Evolutionary conservation across 805 yeast genomes (phyloP).

Genomic region (Candida taoyuanica): DNA sequence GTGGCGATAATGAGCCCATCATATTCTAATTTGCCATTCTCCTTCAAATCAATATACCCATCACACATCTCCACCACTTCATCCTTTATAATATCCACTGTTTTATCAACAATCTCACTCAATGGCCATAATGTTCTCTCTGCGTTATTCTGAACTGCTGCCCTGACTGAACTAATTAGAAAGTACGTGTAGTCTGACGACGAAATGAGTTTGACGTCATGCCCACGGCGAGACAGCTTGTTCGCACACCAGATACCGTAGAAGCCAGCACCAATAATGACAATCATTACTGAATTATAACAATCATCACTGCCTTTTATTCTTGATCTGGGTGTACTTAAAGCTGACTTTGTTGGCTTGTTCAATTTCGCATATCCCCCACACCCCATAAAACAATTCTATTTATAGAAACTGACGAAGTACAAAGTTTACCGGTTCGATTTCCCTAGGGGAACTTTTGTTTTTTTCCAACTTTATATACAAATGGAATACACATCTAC

Average conservation of each 20-base stretch:
- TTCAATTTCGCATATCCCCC: too few species aligned
- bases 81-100: constrained; percentile 23
- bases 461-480: background rate
- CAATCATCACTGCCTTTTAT: too few species aligned
- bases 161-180: constrained; percentile 17
- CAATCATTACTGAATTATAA: too few species aligned
- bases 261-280: constrained; percentile 26
- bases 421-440: too few species aligned
- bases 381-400: too few species aligned
- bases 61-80: constrained; percentile 20
- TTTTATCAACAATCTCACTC: constrained; percentile 16
- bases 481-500: constrained; percentile 1
- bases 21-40: constrained; percentile 12
- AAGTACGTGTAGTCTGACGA: constrained; percentile 18
- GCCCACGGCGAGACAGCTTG: constrained; percentile 11
- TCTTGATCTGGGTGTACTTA: too few species aligned
- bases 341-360: too few species aligned
- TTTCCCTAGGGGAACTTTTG: background rate
- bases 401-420: too few species aligned
- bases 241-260: constrained; percentile 24
- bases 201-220: constrained; percentile 17
- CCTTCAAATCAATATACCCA: constrained; percentile 12
- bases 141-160: constrained; percentile 17
- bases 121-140: constrained; percentile 19
- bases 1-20: constrained; percentile 30